Percentiles rank a stretch among this genome's conserved stretches.
phyloP scores from a whole-genome alignment of 331 rosid genomes.

The Stylosanthes scabra region DNA sequence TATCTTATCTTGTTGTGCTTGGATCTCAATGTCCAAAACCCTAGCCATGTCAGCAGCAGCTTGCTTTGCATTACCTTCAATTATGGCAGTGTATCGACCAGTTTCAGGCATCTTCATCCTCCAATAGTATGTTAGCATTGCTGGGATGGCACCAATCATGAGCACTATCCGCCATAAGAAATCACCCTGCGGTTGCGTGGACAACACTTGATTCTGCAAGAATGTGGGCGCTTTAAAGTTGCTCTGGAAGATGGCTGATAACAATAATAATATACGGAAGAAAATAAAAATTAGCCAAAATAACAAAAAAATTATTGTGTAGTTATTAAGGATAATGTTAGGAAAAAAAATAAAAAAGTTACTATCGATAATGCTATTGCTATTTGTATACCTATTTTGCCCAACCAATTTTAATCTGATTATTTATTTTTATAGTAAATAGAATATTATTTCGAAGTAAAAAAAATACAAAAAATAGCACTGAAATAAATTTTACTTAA shows the following conservation, averaged over 20 bases:
- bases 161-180: constrained; percentile 74
- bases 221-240: background rate
- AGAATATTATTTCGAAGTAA: no score
- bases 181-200: constrained; percentile 71
- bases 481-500: no score
- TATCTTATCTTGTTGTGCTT: constrained; percentile 65
- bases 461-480: no score
- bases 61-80: constrained; percentile 84
- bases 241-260: constrained; percentile 37
- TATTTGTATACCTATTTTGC: no score
- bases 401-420: no score
- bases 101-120: constrained; percentile 92
- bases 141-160: constrained; percentile 82
- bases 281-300: no score
- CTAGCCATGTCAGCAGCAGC: constrained; percentile 72
- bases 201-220: background rate
- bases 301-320: no score
- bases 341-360: no score
- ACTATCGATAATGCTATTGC: no score
- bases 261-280: background rate
- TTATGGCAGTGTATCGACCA: constrained; percentile 72
- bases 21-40: constrained; percentile 71
- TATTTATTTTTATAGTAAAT: no score
- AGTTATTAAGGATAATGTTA: no score
- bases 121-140: constrained; percentile 67